These are phyloP conservation scores for Echria macrotheca DNA, from an alignment of 495 filamentous ascomycete genomes.

Conservation along the genomic window DNA sequence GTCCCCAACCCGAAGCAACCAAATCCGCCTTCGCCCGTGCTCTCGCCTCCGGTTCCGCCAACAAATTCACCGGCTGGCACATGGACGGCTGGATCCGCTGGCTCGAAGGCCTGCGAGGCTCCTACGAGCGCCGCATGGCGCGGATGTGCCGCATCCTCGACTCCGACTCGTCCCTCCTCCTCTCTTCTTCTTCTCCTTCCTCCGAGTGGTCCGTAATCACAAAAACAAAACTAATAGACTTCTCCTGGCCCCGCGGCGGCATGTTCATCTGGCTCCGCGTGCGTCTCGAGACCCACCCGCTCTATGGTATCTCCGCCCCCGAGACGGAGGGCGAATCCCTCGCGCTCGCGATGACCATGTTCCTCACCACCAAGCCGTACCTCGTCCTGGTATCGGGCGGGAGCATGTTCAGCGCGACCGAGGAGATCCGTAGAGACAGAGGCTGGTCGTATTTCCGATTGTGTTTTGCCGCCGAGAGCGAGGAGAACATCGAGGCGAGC, in stretches of 20 bases:
- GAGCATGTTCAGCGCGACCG: constrained; percentile 61
- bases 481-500: constrained; percentile 56
- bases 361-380: constrained; percentile 62
- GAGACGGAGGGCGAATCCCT: constrained; percentile 39
- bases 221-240: constrained; percentile 64
- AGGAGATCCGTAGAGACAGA: constrained; percentile 44
- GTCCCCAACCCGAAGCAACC: constrained; percentile 48
- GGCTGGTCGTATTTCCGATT: constrained; percentile 68
- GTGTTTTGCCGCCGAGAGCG: constrained; percentile 78
- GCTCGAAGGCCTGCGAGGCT: constrained; percentile 73
- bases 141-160: constrained; percentile 67
- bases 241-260: constrained; percentile 75
- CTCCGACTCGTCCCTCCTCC: constrained; percentile 54
- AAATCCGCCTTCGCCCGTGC: constrained; percentile 17
- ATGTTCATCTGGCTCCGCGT: constrained; percentile 88
- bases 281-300: constrained; percentile 63
- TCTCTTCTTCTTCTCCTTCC: constrained; percentile 16
- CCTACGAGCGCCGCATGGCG: constrained; percentile 79
- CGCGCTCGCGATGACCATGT: constrained; percentile 62
- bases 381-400: constrained; percentile 64
- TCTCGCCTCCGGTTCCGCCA: constrained; percentile 23
- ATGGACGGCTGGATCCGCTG: constrained; percentile 84
- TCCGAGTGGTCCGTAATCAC: constrained; percentile 64
- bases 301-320: constrained; percentile 34
- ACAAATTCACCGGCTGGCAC: constrained; percentile 57